Evolutionary conservation across 176 grass and related monocot genomes (phyloP), one percentile per base, ranked within the genome.

Genomic region (Phoenix roebelenii): DNA sequence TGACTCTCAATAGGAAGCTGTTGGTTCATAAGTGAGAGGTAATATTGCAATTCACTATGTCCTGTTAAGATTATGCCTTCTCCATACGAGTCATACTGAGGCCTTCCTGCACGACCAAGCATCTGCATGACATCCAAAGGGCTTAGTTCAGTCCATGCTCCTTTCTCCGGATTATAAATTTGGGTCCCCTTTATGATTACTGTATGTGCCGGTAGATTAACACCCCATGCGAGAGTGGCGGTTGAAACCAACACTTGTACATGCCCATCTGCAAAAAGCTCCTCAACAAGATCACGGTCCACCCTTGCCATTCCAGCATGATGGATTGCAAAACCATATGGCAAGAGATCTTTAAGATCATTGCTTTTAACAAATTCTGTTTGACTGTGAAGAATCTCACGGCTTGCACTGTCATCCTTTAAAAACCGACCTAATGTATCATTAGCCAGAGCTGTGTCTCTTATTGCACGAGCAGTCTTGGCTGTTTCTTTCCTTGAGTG

Each of bases 121-220:
- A 97, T 97, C 68, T 97, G 92, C 92, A 97, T 91, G 57, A 97
- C 92, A 76, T 97, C 92, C 19, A 97, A 54, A 15, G 87, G 87
- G 68, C 92, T 97, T 77, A 97, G 69, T 65, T 97, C 92, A 25
- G 87, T 91, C 92, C 92, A 97, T 39, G 84, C 80, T 77, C 87
- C 86, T 85, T 97, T 97, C 69, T 91, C 92, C 1, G 92, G 92
- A 80, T 87, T 89, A 75, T 97, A 97, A 61, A 97, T 90, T 63
- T 97, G 92, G 18, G 92, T 97, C 10, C 93, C 87, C 75, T 92
- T 98, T 67, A 91, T 91, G 53, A 97, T 91, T 73, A 97, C 92
- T 19, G 84, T 97, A 57, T 97, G 92, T 51, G 87, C 92, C 28
- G 87, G 92, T 67, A 98, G 70, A 71, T 98, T 98, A 58, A 98